Evolutionary conservation across 2,329 filamentous ascomycete species (phyloP).

Genomic region (Fusarium pseudocircinatum): DNA sequence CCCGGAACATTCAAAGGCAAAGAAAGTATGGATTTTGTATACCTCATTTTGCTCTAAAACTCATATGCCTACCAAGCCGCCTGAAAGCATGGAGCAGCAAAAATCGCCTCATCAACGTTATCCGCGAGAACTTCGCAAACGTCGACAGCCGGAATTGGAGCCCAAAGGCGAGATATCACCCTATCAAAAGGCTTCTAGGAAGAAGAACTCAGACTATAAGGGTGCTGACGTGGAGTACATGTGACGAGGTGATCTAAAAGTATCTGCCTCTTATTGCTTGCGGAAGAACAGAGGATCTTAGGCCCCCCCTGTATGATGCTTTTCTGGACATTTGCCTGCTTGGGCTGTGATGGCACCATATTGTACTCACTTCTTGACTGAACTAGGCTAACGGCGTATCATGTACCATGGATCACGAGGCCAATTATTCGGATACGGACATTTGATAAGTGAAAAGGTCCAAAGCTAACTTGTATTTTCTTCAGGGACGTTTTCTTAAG

Average conservation of each 20-base stretch:
- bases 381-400: rapidly evolving
- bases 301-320: rapidly evolving
- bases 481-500: rapidly evolving
- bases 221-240: not conserved
- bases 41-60: not conserved
- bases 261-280: not conserved
- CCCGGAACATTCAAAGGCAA: not conserved
- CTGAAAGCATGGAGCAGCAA: rapidly evolving
- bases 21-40: not conserved
- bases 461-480: not conserved
- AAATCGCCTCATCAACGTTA: no score
- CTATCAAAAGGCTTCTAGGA: rapidly evolving
- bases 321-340: not conserved
- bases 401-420: not conserved
- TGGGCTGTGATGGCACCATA: not conserved
- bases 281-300: not conserved
- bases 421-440: rapidly evolving
- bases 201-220: not conserved
- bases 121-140: no score
- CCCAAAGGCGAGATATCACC: not conserved
- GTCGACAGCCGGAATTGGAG: not conserved
- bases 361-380: not conserved
- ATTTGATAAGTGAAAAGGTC: rapidly evolving
- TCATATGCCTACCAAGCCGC: not conserved
- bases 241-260: not conserved